Base-by-base conservation (phyloP, 805 yeast genomes). In the Kuraishia floccosa region DNA sequence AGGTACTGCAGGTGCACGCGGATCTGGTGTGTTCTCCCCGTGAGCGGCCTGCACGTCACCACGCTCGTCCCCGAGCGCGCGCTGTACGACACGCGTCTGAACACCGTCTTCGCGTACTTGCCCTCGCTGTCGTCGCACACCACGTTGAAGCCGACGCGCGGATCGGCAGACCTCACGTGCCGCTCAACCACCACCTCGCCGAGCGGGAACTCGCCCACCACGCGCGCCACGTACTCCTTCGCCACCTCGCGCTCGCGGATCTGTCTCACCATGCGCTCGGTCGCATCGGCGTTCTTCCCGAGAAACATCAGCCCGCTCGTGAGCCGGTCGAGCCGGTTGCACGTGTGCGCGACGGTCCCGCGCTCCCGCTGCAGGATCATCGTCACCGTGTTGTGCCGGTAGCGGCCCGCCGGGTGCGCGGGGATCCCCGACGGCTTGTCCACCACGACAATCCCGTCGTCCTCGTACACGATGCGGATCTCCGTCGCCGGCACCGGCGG, bases 381-480 rank as follows among this genome's bases (percentile, higher is more conserved):
- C 8, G 93, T 82, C 14, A 84, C 68, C 1, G 94, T 72, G 49
- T 77, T 72, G 53, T 73, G 72, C 47, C 91, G 48, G 62, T 76
- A 74, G 39, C 87, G 57, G 0, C 97, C 98, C 0, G 96, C 80
- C 3, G 98, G 97, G 50, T 91, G 98, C 0, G 84, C 94, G 0
- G 98, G 96, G 3, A 91, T 67, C 0, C 98, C 96, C 4, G 91
- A 69, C 0, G 98, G 98, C 41, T 91, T 91, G 50, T 89, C 94
- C 15, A 91, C 77, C 3, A 82, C 93, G 4, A 91, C 62, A 15
- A 85, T 49, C 30, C 80, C 70, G 6, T 78, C 85, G 49, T 84
- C 77, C 44, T 86, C 83, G 47, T 64, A 66, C 0, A 87, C 80
- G 16, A 83, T 71, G 33, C 68, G 65, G 30, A 85, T 75, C 0